Evolutionary conservation across 805 yeast species (phyloP), one percentile per base, ranked within the genome.

Genomic region (Nakazawaea ernobii): DNA sequence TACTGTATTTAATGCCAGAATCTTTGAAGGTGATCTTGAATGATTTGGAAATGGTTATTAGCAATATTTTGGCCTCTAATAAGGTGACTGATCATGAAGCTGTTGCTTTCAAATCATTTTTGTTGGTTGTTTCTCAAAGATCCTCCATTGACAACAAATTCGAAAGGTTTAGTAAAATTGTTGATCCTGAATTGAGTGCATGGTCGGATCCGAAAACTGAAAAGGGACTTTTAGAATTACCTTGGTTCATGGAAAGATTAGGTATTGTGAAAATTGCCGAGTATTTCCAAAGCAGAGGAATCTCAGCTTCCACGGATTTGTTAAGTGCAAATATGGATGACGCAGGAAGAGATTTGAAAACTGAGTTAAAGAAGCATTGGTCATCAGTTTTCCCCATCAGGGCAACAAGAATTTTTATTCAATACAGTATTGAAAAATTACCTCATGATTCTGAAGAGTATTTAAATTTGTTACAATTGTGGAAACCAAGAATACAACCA

Each of bases 191-290:
- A 54, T 70, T 95, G 42, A 68, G 76, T 10, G 91, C 96, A 0
- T 94, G 99, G 99, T 83, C 92, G 0, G 90, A 91, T 40, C 92
- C 90, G 17, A 82, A 80, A 9, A 92, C 97, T 0, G 90, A 88
- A 52, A 89, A 89, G 59, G 97, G 97, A 0, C 69, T 94, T 28
- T 71, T 83, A 59, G 95, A 92, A 59, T 72, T 95, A 39, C 96
- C 89, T 51, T 94, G 98, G 98, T 94, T 94, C 57, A 92, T 94
- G 98, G 98, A 91, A 65, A 77, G 97, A 57, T 75, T 95, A 44
- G 99, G 99, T 2, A 88, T 94, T 47, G 98, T 90, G 2, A 82
- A 82, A 60, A 95, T 94, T 59, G 96, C 97, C 0, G 85, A 85
- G 50, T 94, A 94, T 60, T 94, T 95, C 65, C 82, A 84, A 52